Evolutionary conservation across 1,139 yeast species (phyloP).

Genomic region (Taiozyma sp.): DNA sequence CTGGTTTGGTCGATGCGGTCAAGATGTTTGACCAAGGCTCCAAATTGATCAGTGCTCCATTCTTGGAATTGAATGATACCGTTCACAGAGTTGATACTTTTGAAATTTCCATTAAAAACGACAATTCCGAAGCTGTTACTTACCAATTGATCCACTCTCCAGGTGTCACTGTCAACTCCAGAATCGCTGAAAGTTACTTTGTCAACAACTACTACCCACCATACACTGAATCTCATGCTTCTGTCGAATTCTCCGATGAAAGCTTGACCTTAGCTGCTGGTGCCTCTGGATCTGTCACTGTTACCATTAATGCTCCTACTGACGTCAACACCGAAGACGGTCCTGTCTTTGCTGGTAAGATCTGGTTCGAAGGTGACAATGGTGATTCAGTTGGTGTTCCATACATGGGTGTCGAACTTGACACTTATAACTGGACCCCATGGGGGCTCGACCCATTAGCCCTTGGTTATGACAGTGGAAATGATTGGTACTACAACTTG

Average conservation of each 20-base stretch:
- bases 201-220: constrained; percentile 3
- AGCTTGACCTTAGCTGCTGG: constrained; percentile 9
- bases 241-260: constrained; percentile 2
- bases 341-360: constrained; percentile 11
- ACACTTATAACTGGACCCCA: constrained; percentile 10
- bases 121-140: constrained; percentile 7
- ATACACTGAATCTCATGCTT: constrained; percentile 1
- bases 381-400: constrained; percentile 13
- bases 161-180: constrained; percentile 4
- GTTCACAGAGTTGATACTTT: constrained; percentile 9
- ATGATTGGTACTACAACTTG: constrained; percentile 3
- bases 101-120: constrained; percentile 7
- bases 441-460: constrained; percentile 4
- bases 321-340: background rate
- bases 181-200: background rate
- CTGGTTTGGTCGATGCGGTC: constrained; percentile 12
- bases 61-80: constrained; percentile 11
- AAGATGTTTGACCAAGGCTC: constrained; percentile 8
- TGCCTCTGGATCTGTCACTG: constrained; percentile 6
- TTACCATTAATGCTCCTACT: constrained; percentile 6
- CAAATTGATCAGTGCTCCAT: constrained; percentile 5
- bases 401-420: constrained; percentile 13
- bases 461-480: constrained; percentile 2
- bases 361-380: constrained; percentile 9
- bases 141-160: constrained; percentile 6